phyloP scores from a whole-genome alignment of 495 filamentous ascomycete genomes.

The Parathielavia appendiculata region DNA sequence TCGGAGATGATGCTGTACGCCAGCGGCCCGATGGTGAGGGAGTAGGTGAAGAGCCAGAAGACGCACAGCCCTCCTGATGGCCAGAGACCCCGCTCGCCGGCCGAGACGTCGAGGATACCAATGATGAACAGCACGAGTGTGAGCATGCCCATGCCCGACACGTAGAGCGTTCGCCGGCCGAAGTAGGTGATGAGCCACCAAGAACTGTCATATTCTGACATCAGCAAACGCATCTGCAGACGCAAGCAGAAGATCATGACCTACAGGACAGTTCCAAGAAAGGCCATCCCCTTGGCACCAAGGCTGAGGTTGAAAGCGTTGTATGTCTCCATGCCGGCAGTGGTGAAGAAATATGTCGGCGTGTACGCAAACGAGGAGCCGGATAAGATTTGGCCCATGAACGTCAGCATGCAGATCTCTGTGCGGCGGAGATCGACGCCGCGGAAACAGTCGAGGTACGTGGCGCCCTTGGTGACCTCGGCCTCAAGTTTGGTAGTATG shows the following conservation, averaged over 20 bases:
- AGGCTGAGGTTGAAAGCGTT: not conserved
- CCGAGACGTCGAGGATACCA: slow-evolving; percentile 51
- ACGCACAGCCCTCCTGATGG: slow-evolving; percentile 51
- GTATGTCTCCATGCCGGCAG: slow-evolving; percentile 49
- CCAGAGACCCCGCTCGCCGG: slow-evolving; percentile 44
- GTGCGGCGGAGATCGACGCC: slow-evolving; percentile 52
- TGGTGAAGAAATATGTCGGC: slow-evolving; percentile 60
- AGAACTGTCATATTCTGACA: slow-evolving; percentile 23
- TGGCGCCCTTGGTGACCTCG: slow-evolving; percentile 52
- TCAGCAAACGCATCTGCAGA: not conserved
- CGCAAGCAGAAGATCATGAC: not conserved
- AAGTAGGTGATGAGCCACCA: slow-evolving; percentile 51
- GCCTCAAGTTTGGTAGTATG: slow-evolving; percentile 59
- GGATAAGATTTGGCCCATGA: slow-evolving; percentile 46
- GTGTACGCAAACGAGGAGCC: slow-evolving; percentile 53
- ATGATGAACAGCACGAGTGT: slow-evolving; percentile 52
- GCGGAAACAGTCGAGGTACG: slow-evolving; percentile 52
- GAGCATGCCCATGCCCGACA: slow-evolving; percentile 43
- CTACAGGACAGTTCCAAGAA: slow-evolving; percentile 43
- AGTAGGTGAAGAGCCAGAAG: slow-evolving; percentile 55
- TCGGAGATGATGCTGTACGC: slow-evolving; percentile 60
- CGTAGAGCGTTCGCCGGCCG: slow-evolving; percentile 53
- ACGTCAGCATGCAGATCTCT: slow-evolving; percentile 45
- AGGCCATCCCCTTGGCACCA: slow-evolving; percentile 31
- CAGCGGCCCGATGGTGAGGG: slow-evolving; percentile 54